phyloP scores from a whole-genome alignment of 2,329 filamentous ascomycete species.

The Sporothrix humicola region DNA sequence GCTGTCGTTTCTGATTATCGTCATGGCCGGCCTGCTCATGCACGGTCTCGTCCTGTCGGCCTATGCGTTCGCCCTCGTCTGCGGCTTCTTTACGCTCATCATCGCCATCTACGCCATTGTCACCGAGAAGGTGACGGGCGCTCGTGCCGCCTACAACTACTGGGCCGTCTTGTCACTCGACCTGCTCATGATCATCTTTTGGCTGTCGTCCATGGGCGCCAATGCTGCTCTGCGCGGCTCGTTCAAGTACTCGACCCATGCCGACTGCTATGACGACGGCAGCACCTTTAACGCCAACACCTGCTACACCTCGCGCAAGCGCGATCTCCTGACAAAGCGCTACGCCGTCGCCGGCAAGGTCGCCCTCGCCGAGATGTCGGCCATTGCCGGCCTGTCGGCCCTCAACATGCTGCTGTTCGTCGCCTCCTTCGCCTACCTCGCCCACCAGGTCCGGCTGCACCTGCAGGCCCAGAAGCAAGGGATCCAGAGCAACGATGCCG shows the following conservation, averaged over 20 bases:
- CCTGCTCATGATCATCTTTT: conserved; percentile 44
- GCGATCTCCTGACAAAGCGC: conserved; percentile 36
- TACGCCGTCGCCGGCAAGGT: conserved; percentile 37
- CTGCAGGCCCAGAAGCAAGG: conserved; percentile 38
- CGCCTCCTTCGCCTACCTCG: conserved; percentile 52
- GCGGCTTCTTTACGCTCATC: conserved; percentile 42
- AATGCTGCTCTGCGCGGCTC: conserved; percentile 42
- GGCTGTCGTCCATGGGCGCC: conserved; percentile 45
- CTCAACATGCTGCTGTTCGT: conserved; percentile 46
- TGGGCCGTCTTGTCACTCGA: conserved; percentile 45
- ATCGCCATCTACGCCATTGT: conserved; percentile 42
- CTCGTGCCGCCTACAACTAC: conserved; percentile 43
- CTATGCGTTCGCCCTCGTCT: conserved; percentile 42
- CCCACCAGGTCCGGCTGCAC: conserved; percentile 43
- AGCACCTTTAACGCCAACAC: conserved; percentile 40
- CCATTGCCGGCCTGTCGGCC: conserved; percentile 44
- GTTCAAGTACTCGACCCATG: conserved; percentile 39
- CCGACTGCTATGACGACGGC: conserved; percentile 42
- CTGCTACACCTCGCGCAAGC: conserved; percentile 39
- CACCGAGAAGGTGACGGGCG: conserved; percentile 41
- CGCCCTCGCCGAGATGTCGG: conserved; percentile 42
- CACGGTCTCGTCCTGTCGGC: conserved; percentile 42
- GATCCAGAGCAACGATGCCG: conserved; percentile 37
- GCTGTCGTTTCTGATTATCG: conserved; percentile 41
- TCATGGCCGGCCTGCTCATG: conserved; percentile 42